Conservation (phyloP, 192 early-diverging fungal genomes). For the Coemansia sp. region DNA sequence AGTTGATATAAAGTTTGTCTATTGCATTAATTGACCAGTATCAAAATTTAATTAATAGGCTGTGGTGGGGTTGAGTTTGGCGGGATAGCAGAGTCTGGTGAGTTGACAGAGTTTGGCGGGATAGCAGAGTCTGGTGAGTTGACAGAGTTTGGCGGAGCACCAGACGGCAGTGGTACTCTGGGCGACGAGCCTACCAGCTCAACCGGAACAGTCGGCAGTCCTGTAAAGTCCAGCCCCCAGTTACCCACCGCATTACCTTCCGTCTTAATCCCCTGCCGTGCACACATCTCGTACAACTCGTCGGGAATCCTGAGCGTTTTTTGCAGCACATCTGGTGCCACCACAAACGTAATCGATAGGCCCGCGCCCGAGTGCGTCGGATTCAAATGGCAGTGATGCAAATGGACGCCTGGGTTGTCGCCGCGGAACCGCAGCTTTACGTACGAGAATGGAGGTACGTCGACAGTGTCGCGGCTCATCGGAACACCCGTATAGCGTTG, state of each 20-base stretch:
- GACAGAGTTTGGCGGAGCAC: no score
- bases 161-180: no score
- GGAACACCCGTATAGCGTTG: not conserved
- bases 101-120: no score
- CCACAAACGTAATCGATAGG: slow-evolving; percentile 66
- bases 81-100: no score
- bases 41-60: no score
- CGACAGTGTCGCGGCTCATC: slow-evolving; percentile 69
- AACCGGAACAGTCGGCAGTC: slow-evolving; percentile 30
- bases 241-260: slow-evolving; percentile 76
- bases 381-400: slow-evolving; percentile 77
- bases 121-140: no score
- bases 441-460: slow-evolving; percentile 58
- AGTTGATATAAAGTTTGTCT: no score
- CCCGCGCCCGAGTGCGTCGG: slow-evolving; percentile 59
- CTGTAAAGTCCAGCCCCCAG: slow-evolving; percentile 59
- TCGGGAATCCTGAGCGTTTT: slow-evolving; percentile 23
- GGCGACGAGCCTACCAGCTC: not conserved
- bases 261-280: slow-evolving; percentile 52
- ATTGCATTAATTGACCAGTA: no score
- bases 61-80: no score
- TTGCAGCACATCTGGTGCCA: slow-evolving; percentile 63
- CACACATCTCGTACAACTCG: slow-evolving; percentile 59
- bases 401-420: slow-evolving; percentile 78
- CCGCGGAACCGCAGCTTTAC: slow-evolving; percentile 68